These are phyloP conservation scores for Rhizopus delemar DNA, from an alignment of 371 early-diverging fungal genomes.

Conservation along the genomic window DNA sequence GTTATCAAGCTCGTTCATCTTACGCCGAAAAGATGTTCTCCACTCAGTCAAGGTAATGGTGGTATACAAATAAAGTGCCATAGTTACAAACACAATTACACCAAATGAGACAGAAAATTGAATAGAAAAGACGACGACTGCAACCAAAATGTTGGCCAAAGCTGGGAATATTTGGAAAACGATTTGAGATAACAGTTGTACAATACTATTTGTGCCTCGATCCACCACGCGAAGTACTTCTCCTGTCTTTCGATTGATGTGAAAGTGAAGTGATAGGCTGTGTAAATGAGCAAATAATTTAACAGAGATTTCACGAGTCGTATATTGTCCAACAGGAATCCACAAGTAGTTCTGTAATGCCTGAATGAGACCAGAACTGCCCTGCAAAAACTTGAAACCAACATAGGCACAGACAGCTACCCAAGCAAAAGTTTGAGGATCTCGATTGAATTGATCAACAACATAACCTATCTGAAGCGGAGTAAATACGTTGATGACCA, in stretches of 20 bases:
- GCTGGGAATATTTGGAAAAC: constrained; percentile 90
- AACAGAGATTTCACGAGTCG: constrained; percentile 85
- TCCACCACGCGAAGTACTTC: constrained; percentile 87
- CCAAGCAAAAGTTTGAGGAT: constrained; percentile 49
- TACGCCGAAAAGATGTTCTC: constrained; percentile 84
- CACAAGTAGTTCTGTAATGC: constrained; percentile 80
- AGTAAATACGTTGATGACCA: constrained; percentile 82
- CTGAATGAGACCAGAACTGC: constrained; percentile 77
- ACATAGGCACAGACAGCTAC: constrained; percentile 72
- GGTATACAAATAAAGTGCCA: constrained; percentile 78
- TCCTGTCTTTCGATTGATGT: constrained; percentile 93
- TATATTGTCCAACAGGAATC: constrained; percentile 91
- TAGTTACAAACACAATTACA: constrained; percentile 81
- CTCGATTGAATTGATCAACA: constrained; percentile 60
- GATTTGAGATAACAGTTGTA: constrained; percentile 77
- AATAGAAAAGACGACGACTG: constrained; percentile 70
- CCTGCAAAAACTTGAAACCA: constrained; percentile 74
- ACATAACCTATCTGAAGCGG: constrained; percentile 82
- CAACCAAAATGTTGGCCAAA: constrained; percentile 83
- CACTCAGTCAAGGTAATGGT: constrained; percentile 91
- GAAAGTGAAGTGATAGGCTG: constrained; percentile 81
- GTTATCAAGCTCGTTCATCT: constrained; percentile 76
- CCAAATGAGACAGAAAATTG: constrained; percentile 80
- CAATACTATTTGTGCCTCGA: constrained; percentile 82
- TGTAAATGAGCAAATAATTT: constrained; percentile 88